A percentile compares a stretch with the other conserved stretches of the same genome.
Conservation (phyloP, 2,329 filamentous ascomycete genomes). For the Didymella glomerata region DNA sequence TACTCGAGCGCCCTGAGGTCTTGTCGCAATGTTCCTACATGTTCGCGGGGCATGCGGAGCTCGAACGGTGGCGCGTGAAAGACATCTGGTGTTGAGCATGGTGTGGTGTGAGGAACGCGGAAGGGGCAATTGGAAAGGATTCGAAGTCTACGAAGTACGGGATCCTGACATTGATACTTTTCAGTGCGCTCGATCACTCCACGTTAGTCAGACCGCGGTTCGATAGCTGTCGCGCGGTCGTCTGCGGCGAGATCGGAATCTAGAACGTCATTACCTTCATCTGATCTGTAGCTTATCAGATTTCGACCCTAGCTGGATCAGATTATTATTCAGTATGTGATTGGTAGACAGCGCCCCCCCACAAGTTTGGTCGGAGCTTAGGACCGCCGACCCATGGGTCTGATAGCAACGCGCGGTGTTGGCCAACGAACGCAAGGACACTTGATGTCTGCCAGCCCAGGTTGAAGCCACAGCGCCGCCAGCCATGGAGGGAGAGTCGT, state of each 20-base stretch:
- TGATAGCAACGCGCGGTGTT: constrained; percentile 16
- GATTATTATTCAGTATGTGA: not conserved
- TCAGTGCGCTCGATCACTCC: not conserved
- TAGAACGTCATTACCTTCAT: constrained; percentile 31
- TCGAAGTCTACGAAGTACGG: constrained; percentile 1
- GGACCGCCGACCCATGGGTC: constrained; percentile 14
- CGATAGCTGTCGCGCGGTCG: constrained; percentile 20
- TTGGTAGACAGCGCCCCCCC: constrained; percentile 4
- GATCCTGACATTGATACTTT: not conserved
- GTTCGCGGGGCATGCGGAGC: constrained; percentile 33
- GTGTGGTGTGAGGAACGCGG: constrained; percentile 24
- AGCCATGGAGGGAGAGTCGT: constrained; percentile 76
- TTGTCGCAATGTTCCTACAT: constrained; percentile 39
- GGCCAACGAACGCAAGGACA: constrained; percentile 13
- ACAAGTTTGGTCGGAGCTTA: constrained; percentile 1
- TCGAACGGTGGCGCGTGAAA: constrained; percentile 43
- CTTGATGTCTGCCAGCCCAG: constrained; percentile 14
- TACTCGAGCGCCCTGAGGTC: constrained; percentile 30
- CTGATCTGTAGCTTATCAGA: constrained; percentile 19
- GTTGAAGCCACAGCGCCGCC: constrained; percentile 17
- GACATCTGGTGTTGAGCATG: constrained; percentile 45
- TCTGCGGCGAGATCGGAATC: constrained; percentile 21
- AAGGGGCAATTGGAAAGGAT: constrained; percentile 1
- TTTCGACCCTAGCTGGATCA: not conserved
- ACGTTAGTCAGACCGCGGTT: constrained; percentile 19